Evolutionary conservation across 192 early-diverging fungal genomes (phyloP).

Genomic region (Phycomyces blakesleeanus): DNA sequence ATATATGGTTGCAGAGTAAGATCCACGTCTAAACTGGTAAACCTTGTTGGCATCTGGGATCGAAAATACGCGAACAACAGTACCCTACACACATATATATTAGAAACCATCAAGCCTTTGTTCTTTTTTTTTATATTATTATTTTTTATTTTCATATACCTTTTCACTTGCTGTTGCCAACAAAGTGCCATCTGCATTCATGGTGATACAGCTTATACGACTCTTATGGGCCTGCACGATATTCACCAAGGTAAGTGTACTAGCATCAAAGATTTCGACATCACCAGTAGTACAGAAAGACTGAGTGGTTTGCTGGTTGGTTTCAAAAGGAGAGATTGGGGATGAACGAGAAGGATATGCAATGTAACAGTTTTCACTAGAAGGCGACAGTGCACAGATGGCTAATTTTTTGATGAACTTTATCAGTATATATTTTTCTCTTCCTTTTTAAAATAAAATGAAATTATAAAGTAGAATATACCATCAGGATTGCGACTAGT

Average conservation of each 20-base stretch:
- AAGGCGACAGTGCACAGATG: slow-evolving; percentile 86
- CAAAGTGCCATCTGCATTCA: slow-evolving; percentile 86
- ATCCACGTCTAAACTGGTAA: slow-evolving; percentile 90
- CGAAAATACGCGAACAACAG: slow-evolving; percentile 92
- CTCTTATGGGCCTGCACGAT: slow-evolving; percentile 95
- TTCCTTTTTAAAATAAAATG: no score
- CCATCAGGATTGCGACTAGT: slow-evolving; percentile 87
- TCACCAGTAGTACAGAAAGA: slow-evolving; percentile 61
- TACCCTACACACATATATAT: slow-evolving; percentile 76
- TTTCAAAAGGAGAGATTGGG: slow-evolving; percentile 48
- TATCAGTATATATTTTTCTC: no score
- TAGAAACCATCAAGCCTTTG: no score
- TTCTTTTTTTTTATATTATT: background rate
- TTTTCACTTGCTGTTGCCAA: slow-evolving; percentile 94
- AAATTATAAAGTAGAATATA: slow-evolving; percentile 16
- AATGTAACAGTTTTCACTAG: slow-evolving; percentile 89
- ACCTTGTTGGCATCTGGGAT: slow-evolving; percentile 81
- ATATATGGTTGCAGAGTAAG: slow-evolving; percentile 88
- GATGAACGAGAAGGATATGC: slow-evolving; percentile 82
- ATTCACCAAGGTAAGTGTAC: slow-evolving; percentile 81
- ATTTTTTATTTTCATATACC: slow-evolving; percentile 39
- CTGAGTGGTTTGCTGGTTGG: slow-evolving; percentile 38
- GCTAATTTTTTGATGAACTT: slow-evolving; percentile 39
- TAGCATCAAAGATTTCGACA: slow-evolving; percentile 86
- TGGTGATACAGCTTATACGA: slow-evolving; percentile 76